Percentiles rank a stretch among this genome's conserved stretches.
phyloP scores from a whole-genome alignment of 345 rosid species.

The Schrenkiella parvula region DNA sequence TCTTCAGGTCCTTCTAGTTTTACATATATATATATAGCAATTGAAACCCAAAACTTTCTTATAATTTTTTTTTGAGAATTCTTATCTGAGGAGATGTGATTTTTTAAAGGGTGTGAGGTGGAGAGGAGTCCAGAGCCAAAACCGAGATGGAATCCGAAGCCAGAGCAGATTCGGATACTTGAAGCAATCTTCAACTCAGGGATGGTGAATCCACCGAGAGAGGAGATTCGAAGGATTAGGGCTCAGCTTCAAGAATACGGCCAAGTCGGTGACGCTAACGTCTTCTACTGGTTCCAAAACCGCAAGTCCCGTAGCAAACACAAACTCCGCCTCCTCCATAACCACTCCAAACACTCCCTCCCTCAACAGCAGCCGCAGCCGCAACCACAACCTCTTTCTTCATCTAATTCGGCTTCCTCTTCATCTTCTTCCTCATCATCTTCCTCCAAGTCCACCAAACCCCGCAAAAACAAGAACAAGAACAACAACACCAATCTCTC shows the following conservation, averaged over 20 bases:
- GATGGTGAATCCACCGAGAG: conserved; percentile 98
- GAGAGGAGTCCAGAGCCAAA: conserved; percentile 96
- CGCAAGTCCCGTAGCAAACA: conserved; percentile 95
- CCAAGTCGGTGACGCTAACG: conserved; percentile 97
- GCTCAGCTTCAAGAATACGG: conserved; percentile 91
- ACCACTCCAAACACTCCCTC: conserved; percentile 41
- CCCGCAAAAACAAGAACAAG: conserved; percentile 34
- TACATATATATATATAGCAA: neutral
- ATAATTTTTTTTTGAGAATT: neutral
- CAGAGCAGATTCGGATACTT: conserved; percentile 92
- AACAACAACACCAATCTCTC: conserved; percentile 38
- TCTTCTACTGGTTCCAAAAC: conserved; percentile 99
- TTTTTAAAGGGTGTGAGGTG: conserved; percentile 51
- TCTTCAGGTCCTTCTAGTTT: conserved; percentile 23
- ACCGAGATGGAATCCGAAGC: conserved; percentile 99
- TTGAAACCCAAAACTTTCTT: neutral
- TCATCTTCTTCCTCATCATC: conserved; percentile 68
- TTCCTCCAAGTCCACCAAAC: conserved; percentile 54
- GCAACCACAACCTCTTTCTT: conserved; percentile 9
- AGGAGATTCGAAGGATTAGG: conserved; percentile 88
- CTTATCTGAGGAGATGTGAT: conserved; percentile 3
- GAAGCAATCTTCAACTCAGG: conserved; percentile 98
- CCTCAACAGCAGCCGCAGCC: conserved; percentile 24
- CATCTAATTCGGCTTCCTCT: conserved; percentile 22
- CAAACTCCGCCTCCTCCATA: conserved; percentile 77